phyloP scores from a whole-genome alignment of 2,329 filamentous ascomycete genomes.

The Seiridium cupressi region DNA sequence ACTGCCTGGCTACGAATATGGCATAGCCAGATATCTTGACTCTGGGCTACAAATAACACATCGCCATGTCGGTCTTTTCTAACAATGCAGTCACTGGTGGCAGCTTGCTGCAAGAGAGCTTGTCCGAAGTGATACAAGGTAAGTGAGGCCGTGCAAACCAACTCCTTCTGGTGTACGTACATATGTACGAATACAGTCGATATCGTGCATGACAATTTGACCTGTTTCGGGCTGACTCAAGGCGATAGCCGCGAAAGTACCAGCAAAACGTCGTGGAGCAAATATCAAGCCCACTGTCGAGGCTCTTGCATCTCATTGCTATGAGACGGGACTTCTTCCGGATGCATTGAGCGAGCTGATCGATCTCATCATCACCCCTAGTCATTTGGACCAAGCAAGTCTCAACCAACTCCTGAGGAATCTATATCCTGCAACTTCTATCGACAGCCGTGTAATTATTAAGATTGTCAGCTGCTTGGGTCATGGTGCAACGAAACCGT shows the following conservation, averaged over 20 bases:
- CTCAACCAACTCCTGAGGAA: constrained; percentile 68
- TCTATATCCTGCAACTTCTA: constrained; percentile 68
- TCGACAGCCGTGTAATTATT: constrained; percentile 61
- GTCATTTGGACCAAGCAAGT: constrained; percentile 73
- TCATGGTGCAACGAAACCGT: constrained; percentile 73
- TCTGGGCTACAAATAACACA: neutral
- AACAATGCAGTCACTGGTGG: neutral
- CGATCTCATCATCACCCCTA: constrained; percentile 64
- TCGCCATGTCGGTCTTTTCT: neutral
- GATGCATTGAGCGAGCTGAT: constrained; percentile 62
- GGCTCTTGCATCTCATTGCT: constrained; percentile 59
- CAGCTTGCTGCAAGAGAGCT: neutral
- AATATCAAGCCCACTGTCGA: constrained; percentile 65
- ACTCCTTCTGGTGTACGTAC: too few relatives aligned
- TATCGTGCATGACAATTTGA: neutral
- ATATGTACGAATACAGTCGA: too few relatives aligned
- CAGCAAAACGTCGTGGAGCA: constrained; percentile 63
- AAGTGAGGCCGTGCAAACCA: neutral
- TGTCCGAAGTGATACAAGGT: constrained; percentile 5
- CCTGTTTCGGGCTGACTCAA: neutral
- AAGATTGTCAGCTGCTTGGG: constrained; percentile 73
- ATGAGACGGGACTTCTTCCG: constrained; percentile 65
- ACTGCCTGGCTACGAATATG: too few relatives aligned
- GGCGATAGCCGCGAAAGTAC: constrained; percentile 51
- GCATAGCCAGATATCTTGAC: neutral